Evolutionary conservation across 192 early-diverging fungal species (phyloP).

Genomic region (Podila clonocystis): DNA sequence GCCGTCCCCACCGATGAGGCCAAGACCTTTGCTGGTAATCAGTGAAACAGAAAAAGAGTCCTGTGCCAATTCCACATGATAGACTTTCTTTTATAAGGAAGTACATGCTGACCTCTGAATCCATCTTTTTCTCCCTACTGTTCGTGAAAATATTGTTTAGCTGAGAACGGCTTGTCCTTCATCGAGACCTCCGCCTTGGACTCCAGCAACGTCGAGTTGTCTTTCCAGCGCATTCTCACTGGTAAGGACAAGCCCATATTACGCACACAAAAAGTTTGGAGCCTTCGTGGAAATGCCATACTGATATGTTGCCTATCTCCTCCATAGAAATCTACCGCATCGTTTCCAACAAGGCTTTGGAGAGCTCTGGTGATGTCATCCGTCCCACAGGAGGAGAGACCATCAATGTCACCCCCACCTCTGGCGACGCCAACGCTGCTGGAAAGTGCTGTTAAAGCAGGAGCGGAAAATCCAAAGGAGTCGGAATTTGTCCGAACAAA

Average conservation of each 20-base stretch:
- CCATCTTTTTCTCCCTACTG: too few species aligned
- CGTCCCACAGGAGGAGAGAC: slow-evolving; percentile 76
- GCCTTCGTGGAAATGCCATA: neutral
- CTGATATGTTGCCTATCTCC: neutral
- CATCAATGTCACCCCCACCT: slow-evolving; percentile 71
- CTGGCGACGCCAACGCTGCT: slow-evolving; percentile 66
- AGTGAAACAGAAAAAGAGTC: neutral
- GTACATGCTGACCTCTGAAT: too few species aligned
- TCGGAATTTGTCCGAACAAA: neutral
- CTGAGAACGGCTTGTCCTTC: slow-evolving; percentile 94
- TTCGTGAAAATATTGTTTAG: slow-evolving; percentile 3
- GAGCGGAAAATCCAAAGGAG: neutral
- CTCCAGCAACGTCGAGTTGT: slow-evolving; percentile 94
- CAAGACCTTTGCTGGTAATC: slow-evolving; percentile 88
- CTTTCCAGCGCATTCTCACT: slow-evolving; percentile 95
- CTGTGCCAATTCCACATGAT: too few species aligned
- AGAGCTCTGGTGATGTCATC: slow-evolving; percentile 76
- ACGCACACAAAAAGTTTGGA: neutral
- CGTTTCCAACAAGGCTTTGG: slow-evolving; percentile 96
- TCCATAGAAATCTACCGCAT: slow-evolving; percentile 91
- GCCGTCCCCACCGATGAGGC: slow-evolving; percentile 98
- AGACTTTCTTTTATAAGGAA: too few species aligned
- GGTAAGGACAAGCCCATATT: slow-evolving; percentile 58
- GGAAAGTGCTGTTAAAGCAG: slow-evolving; percentile 74
- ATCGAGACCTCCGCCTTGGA: slow-evolving; percentile 99